Percentiles rank a stretch among this genome's conserved stretches.
Evolutionary conservation across 129 eudicot species (phyloP).

Genomic region (Pittosporum tobira): DNA sequence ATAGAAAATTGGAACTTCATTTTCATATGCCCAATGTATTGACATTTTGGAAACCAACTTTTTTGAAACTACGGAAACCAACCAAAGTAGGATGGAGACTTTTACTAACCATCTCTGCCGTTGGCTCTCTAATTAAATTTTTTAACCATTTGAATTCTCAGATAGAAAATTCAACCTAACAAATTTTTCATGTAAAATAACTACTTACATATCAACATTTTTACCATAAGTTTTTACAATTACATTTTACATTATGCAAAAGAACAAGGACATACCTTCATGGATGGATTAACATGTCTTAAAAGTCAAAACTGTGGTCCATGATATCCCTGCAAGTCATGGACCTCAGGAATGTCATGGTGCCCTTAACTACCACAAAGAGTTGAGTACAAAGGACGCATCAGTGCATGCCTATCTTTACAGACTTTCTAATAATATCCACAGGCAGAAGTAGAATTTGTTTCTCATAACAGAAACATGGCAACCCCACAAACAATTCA

Average conservation of each 20-base stretch:
- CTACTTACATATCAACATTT: too few relatives aligned
- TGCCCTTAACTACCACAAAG: constrained; percentile 1
- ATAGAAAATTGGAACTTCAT: not conserved
- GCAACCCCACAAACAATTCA: not conserved
- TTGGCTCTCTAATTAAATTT: too few relatives aligned
- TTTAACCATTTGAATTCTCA: too few relatives aligned
- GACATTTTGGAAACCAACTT: too few relatives aligned
- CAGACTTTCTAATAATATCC: not conserved
- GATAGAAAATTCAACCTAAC: too few relatives aligned
- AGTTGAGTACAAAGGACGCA: not conserved
- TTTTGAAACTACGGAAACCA: too few relatives aligned
- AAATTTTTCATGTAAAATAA: too few relatives aligned
- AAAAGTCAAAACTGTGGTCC: not conserved
- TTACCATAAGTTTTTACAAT: not conserved
- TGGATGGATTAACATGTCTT: constrained; percentile 1
- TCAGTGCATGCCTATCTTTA: not conserved
- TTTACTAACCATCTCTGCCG: too few relatives aligned
- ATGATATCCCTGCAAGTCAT: not conserved
- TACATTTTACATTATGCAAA: not conserved
- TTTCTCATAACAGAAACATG: not conserved
- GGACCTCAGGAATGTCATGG: constrained; percentile 2
- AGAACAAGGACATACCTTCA: constrained; percentile 6
- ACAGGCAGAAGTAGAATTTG: not conserved
- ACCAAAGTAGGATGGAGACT: not conserved
- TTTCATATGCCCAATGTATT: not conserved